Evolutionary conservation across 768 basidiomycete genomes (phyloP).

Genomic region (Exidia glandulosa): DNA sequence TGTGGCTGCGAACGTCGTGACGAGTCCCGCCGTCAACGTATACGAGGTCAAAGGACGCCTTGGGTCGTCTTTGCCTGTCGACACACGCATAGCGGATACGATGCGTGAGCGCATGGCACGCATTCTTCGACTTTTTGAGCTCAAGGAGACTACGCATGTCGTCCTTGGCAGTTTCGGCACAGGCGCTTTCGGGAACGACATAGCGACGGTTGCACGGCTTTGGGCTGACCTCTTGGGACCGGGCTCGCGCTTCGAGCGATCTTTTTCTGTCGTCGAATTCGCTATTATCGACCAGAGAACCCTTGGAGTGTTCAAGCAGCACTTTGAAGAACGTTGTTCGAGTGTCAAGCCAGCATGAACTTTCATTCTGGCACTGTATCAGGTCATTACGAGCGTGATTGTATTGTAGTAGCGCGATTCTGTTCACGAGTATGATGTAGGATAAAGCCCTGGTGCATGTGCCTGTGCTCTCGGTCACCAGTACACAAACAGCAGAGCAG

Average conservation of each 20-base stretch:
- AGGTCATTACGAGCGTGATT: too few relatives aligned
- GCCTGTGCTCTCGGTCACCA: too few relatives aligned
- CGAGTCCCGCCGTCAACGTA: conserved; percentile 69
- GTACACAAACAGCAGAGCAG: too few relatives aligned
- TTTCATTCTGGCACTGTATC: too few relatives aligned
- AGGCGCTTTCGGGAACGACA: conserved; percentile 61
- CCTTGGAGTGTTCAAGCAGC: conserved; percentile 29
- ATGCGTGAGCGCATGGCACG: conserved; percentile 69
- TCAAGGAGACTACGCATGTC: conserved; percentile 43
- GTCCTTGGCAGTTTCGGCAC: conserved; percentile 72
- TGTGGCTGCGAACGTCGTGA: conserved; percentile 52
- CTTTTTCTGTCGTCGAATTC: conserved; percentile 56
- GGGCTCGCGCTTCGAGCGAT: conserved; percentile 40
- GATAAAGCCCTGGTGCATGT: too few relatives aligned
- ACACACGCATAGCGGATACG: conserved; percentile 31
- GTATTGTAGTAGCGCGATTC: too few relatives aligned
- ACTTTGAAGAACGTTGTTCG: conserved; percentile 17
- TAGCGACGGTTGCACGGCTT: conserved; percentile 43
- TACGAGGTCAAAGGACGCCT: conserved; percentile 28
- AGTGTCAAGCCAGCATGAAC: too few relatives aligned
- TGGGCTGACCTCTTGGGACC: conserved; percentile 52
- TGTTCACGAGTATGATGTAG: neutral
- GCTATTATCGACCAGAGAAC: conserved; percentile 49
- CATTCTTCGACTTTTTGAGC: conserved; percentile 54
- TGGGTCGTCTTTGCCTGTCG: conserved; percentile 9